phyloP scores from a whole-genome alignment of 78 protist genomes.

The Polysphondylium violaceum region DNA sequence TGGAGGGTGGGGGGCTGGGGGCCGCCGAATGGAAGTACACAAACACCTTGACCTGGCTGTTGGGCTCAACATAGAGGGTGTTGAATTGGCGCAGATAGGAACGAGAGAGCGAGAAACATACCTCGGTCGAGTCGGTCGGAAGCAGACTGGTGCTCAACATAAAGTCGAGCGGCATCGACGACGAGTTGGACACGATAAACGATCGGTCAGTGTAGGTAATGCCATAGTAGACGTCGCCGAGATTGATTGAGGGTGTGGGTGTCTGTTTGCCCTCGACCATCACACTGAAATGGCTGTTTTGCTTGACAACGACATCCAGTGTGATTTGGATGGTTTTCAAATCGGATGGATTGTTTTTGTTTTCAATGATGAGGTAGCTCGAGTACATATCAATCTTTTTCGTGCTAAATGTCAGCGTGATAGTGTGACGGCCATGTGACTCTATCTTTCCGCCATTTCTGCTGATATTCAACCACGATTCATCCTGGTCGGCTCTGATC shows the following conservation, averaged over 20 bases:
- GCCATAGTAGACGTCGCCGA: slow-evolving; percentile 70
- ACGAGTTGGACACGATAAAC: slow-evolving; percentile 66
- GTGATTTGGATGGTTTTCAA: slow-evolving; percentile 73
- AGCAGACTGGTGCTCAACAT: slow-evolving; percentile 39
- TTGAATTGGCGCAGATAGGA: slow-evolving; percentile 58
- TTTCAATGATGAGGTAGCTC: slow-evolving; percentile 63
- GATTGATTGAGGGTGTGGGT: slow-evolving; percentile 24
- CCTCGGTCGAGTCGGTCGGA: slow-evolving; percentile 72
- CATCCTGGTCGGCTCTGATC: slow-evolving; percentile 52
- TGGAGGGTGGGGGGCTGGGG: background rate
- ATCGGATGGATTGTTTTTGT: slow-evolving; percentile 78
- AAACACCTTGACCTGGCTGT: slow-evolving; percentile 58
- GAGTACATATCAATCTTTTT: slow-evolving; percentile 76
- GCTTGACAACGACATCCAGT: slow-evolving; percentile 74
- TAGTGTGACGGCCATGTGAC: slow-evolving; percentile 76
- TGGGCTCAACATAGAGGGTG: slow-evolving; percentile 56
- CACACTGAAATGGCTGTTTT: slow-evolving; percentile 60
- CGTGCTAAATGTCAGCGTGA: slow-evolving; percentile 61
- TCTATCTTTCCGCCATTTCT: slow-evolving; percentile 81
- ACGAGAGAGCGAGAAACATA: slow-evolving; percentile 74
- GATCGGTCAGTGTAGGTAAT: slow-evolving; percentile 75
- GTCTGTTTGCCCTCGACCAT: slow-evolving; percentile 76
- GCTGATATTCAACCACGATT: slow-evolving; percentile 56
- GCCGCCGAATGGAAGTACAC: slow-evolving; percentile 51
- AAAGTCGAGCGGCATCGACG: slow-evolving; percentile 82